phyloP scores from a whole-genome alignment of 768 basidiomycete genomes.

The Trametes gibbosa region DNA sequence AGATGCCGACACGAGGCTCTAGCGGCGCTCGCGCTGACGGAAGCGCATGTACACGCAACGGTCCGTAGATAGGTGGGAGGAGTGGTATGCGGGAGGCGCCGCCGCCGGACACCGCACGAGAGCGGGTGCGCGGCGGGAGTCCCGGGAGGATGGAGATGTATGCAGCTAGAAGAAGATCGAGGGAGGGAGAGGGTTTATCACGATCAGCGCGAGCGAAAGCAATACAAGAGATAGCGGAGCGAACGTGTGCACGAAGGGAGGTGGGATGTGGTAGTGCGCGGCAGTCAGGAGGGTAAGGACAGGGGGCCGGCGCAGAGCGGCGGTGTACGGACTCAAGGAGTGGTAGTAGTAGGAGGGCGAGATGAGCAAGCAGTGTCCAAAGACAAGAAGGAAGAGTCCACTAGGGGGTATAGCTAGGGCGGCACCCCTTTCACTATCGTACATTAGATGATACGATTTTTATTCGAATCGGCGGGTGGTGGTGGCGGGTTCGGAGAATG shows the following conservation, averaged over 20 bases:
- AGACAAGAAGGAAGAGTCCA: constrained; percentile 10
- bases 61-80: not conserved
- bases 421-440: constrained; percentile 6
- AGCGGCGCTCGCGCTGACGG: not conserved
- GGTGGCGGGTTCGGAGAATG: not conserved
- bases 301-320: constrained; percentile 2
- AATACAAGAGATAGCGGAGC: constrained; percentile 15
- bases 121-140: too few species aligned
- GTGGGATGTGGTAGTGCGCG: not conserved
- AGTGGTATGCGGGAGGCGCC: not conserved
- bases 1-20: not conserved
- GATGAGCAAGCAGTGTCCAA: not conserved
- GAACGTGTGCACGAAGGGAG: constrained; percentile 1
- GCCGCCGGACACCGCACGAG: too few species aligned
- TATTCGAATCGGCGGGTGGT: not conserved
- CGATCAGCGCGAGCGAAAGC: constrained; percentile 21
- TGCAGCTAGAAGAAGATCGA: not conserved
- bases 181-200: not conserved
- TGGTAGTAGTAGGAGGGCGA: not conserved
- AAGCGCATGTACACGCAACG: constrained; percentile 12
- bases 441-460: constrained; percentile 11
- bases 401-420: constrained; percentile 5
- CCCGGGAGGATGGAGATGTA: not conserved
- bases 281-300: constrained; percentile 1
- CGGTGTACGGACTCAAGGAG: not conserved